Base-by-base conservation (phyloP, 176 grass and related monocot genomes). In the Alopecurus myosuroides region DNA sequence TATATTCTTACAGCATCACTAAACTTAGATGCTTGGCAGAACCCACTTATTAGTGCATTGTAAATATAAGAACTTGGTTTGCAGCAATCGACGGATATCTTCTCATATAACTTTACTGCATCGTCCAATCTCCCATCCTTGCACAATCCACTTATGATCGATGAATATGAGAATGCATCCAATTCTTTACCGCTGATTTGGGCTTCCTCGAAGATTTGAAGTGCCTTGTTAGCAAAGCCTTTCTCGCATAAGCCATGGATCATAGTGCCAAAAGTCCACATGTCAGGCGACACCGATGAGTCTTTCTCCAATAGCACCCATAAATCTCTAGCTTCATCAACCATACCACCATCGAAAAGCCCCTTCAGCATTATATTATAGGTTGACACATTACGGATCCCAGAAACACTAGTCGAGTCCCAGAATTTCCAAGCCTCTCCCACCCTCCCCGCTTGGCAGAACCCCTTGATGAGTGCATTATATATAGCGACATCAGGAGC, bases 361-460 rank as follows among this genome's bases (percentile, higher is more conserved):
- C 97, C 91, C 65, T 88, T 92, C 4, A 92, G 79, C 84, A 96
- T 89, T 92, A 88, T 90, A 89, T 99, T 99, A 64, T 94, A 94
- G 20, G 89, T 94, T 63, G 46, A 60, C 64, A 82, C 49, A 77
- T 89, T 92, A 72, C 80, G 49, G 79, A 81, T 46, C 13, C 88
- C 86, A 31, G 81, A 88, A 37, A 37, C 74, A 69, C 79, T 39
- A 31, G 91, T 57, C 6, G 78, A 85, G 31, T 92, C 82, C 93
- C 91, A 96, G 40, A 92, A 86, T 64, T 92, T 96, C 80, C 85
- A 82, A 53, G 91, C 68, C 41, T 92, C 90, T 1, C 14, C 55
- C 42, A 89, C 65, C 77, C 78, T 89, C 42, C 93, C 84, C 3
- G 11, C 81, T 83, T 90, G 84, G 68, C 82, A 94, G 77, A 89